Evolutionary conservation across 805 yeast genomes (phyloP).

Genomic region (Yamadazyma kitorensis): DNA sequence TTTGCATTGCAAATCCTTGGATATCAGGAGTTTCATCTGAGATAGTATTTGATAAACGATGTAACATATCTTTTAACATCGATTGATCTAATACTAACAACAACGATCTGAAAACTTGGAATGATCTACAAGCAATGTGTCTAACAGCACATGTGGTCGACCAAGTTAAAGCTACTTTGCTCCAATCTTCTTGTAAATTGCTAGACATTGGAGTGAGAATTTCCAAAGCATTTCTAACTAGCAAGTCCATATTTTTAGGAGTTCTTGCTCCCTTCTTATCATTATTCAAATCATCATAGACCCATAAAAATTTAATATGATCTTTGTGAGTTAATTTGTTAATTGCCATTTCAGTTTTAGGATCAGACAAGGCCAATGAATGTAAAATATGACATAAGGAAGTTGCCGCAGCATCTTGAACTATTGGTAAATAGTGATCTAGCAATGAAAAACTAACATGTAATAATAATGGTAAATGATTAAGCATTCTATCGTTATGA

Average conservation of each 20-base stretch:
- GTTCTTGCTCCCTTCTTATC: slow-evolving; percentile 77
- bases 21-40: slow-evolving; percentile 87
- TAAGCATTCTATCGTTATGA: slow-evolving; percentile 59
- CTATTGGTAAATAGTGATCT: slow-evolving; percentile 82
- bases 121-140: slow-evolving; percentile 95
- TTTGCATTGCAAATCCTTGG: slow-evolving; percentile 96
- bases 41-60: slow-evolving; percentile 86
- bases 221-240: slow-evolving; percentile 61
- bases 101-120: slow-evolving; percentile 85
- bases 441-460: slow-evolving; percentile 78
- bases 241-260: slow-evolving; percentile 78
- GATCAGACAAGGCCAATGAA: slow-evolving; percentile 54
- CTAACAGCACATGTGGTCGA: slow-evolving; percentile 97
- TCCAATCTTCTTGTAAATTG: slow-evolving; percentile 80
- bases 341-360: slow-evolving; percentile 55
- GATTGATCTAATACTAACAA: slow-evolving; percentile 77
- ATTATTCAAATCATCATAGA: slow-evolving; percentile 77
- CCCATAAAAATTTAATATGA: slow-evolving; percentile 56
- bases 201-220: slow-evolving; percentile 47
- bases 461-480: slow-evolving; percentile 65
- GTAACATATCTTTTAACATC: slow-evolving; percentile 92
- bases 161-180: slow-evolving; percentile 80
- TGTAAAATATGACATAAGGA: slow-evolving; percentile 71
- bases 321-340: slow-evolving; percentile 55
- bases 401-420: slow-evolving; percentile 81